Percentiles rank a stretch among this genome's conserved stretches.
Evolutionary conservation across 805 yeast genomes (phyloP).

Genomic region (Groenewaldozyma salmanticensis): DNA sequence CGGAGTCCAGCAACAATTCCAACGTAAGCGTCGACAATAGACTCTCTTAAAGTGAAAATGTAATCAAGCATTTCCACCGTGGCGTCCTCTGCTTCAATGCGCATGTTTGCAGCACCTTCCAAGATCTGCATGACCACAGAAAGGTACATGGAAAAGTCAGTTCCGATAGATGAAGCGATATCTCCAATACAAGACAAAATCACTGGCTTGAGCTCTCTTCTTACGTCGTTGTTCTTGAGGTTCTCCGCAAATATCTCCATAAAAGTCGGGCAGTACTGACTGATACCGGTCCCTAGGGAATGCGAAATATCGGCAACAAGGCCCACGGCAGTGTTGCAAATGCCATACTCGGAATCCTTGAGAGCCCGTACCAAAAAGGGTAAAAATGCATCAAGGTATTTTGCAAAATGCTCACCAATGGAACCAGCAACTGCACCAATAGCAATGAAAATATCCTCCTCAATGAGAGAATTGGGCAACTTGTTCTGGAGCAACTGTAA

Average conservation of each 20-base stretch:
- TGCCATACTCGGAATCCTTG: constrained; percentile 71
- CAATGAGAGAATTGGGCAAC: constrained; percentile 65
- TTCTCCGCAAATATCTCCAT: constrained; percentile 75
- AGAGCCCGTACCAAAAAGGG: constrained; percentile 77
- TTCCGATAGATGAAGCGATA: constrained; percentile 80
- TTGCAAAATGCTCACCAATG: constrained; percentile 56
- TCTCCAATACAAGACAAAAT: constrained; percentile 93
- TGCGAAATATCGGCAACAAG: constrained; percentile 90
- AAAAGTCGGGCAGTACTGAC: constrained; percentile 67
- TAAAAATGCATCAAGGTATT: constrained; percentile 70
- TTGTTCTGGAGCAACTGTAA: constrained; percentile 58
- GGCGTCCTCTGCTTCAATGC: constrained; percentile 34
- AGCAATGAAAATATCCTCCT: constrained; percentile 90
- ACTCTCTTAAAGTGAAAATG: constrained; percentile 59
- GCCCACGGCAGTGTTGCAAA: constrained; percentile 86
- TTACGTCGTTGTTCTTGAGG: constrained; percentile 56
- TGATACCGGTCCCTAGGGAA: constrained; percentile 65
- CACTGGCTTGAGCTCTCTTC: constrained; percentile 76
- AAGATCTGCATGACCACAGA: constrained; percentile 69
- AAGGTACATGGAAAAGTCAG: constrained; percentile 64
- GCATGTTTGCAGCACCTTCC: constrained; percentile 25
- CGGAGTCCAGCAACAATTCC: constrained; percentile 90
- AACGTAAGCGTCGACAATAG: constrained; percentile 92
- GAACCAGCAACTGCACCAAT: constrained; percentile 84
- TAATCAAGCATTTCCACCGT: constrained; percentile 72